phyloP scores from a whole-genome alignment of 2,329 filamentous ascomycete species.

The Aureobasidium musti region DNA sequence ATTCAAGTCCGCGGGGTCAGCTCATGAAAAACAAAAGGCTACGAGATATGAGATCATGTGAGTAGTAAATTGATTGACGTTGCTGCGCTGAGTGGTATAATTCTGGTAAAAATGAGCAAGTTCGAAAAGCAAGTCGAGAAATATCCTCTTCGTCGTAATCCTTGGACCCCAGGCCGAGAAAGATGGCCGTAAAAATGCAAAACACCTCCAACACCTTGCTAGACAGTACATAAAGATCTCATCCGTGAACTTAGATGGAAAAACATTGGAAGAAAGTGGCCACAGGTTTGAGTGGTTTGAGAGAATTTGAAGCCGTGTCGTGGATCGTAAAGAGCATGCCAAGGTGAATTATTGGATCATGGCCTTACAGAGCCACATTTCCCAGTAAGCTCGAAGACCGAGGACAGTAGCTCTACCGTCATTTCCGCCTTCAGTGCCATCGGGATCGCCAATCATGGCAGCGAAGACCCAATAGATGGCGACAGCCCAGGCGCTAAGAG shows the following conservation, averaged over 20 bases:
- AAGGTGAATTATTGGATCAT: constrained; percentile 15
- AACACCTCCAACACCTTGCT: constrained; percentile 29
- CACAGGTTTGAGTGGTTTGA: neutral
- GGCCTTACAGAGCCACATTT: constrained; percentile 52
- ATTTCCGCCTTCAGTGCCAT: constrained; percentile 58
- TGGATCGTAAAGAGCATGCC: neutral
- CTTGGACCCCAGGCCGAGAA: neutral
- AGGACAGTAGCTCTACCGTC: constrained; percentile 63
- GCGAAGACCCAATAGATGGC: constrained; percentile 65
- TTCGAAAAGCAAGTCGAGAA: constrained; percentile 3
- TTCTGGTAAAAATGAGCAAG: constrained; percentile 10
- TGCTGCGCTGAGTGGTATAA: constrained; percentile 21
- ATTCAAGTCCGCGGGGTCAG: neutral
- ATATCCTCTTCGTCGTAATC: constrained; percentile 6
- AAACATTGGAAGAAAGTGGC: neutral
- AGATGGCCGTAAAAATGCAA: constrained; percentile 3
- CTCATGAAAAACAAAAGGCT: too few species aligned
- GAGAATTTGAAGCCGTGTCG: neutral
- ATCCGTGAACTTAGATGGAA: neutral
- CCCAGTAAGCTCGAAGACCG: constrained; percentile 62
- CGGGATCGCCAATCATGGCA: constrained; percentile 63
- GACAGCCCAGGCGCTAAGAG: constrained; percentile 60
- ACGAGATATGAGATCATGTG: too few species aligned
- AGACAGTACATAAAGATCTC: neutral
- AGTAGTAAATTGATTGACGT: neutral